These are phyloP conservation scores for Trypanosoma avium DNA, from an alignment of 208 protist genomes.

Conservation along the genomic window DNA sequence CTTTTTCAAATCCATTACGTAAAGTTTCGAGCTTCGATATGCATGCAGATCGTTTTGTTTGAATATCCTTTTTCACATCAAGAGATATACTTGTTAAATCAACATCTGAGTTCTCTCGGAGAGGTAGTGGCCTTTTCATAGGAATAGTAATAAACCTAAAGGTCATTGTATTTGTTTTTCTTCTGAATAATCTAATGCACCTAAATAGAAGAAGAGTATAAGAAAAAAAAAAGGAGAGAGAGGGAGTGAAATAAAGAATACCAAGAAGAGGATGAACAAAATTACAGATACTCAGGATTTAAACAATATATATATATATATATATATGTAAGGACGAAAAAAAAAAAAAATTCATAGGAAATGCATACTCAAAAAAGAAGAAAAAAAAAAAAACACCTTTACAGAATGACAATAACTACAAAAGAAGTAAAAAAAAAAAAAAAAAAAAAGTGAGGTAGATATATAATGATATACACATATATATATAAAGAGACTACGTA, in stretches of 20 bases:
- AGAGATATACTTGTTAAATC: constrained; percentile 40
- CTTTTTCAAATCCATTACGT: constrained; percentile 28
- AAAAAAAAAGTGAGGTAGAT: constrained; percentile 20
- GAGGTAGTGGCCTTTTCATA: constrained; percentile 19
- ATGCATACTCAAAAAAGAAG: constrained; percentile 8
- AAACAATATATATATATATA: no score
- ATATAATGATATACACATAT: constrained; percentile 17
- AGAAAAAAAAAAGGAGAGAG: no score
- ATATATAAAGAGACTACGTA: background rate
- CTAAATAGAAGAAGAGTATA: no score
- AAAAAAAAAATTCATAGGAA: constrained; percentile 7
- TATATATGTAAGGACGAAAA: no score
- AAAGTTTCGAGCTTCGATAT: constrained; percentile 37
- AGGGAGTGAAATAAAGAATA: no score
- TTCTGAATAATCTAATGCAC: background rate
- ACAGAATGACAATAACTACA: background rate
- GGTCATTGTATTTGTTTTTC: background rate
- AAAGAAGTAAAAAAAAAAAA: constrained; percentile 16
- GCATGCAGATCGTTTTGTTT: constrained; percentile 34
- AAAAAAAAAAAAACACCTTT: constrained; percentile 30
- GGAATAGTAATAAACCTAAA: constrained; percentile 36
- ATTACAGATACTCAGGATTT: background rate
- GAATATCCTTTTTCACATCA: constrained; percentile 37
- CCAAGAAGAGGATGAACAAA: no score
- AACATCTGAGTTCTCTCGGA: constrained; percentile 18